Evolutionary conservation across 441 rosid species (phyloP).

Genomic region (Gossypium schwendimanii): DNA sequence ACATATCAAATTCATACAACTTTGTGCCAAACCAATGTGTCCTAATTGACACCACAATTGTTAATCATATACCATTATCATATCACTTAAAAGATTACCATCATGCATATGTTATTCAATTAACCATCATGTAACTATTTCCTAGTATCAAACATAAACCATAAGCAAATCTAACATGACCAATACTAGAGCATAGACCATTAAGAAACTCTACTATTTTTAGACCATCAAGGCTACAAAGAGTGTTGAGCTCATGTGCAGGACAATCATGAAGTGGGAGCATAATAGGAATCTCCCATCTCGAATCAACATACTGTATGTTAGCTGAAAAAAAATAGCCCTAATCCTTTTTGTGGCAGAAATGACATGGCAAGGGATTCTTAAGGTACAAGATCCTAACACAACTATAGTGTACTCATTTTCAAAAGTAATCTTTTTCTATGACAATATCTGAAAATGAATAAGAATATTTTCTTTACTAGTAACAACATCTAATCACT

Average conservation of each 20-base stretch:
- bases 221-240: conserved; percentile 70
- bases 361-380: conserved; percentile 29
- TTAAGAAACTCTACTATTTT: conserved; percentile 42
- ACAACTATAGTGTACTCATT: conserved; percentile 65
- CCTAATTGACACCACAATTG: too few species aligned
- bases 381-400: conserved; percentile 66
- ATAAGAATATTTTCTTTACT: too few species aligned
- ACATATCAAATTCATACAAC: too few species aligned
- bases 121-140: too few species aligned
- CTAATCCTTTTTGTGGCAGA: conserved; percentile 73
- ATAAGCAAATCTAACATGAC: too few species aligned
- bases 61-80: too few species aligned
- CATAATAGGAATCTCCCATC: conserved; percentile 77
- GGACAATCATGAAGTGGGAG: conserved; percentile 90
- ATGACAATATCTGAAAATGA: conserved; percentile 44
- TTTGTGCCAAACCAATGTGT: too few species aligned
- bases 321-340: conserved; percentile 92
- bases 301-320: conserved; percentile 78
- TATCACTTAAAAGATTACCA: too few species aligned
- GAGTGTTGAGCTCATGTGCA: conserved; percentile 54
- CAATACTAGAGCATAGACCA: conserved; percentile 29
- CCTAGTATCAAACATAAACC: too few species aligned
- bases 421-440: conserved; percentile 77
- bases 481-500: too few species aligned
- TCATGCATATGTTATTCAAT: too few species aligned